phyloP scores from a whole-genome alignment of 768 basidiomycete genomes.

The Leccinellum albellum region DNA sequence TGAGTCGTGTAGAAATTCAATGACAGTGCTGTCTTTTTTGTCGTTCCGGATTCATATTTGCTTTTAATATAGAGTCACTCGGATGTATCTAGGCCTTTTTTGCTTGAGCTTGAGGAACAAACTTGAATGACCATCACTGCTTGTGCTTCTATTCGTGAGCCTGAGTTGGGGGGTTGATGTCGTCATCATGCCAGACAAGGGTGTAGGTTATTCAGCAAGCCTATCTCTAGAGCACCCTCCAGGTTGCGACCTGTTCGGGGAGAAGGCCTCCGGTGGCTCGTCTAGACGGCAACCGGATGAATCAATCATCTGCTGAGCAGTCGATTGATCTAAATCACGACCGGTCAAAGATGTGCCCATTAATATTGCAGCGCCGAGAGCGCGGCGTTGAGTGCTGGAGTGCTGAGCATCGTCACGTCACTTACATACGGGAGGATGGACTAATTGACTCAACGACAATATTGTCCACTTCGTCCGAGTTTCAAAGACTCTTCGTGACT shows the following conservation, averaged over 20 bases:
- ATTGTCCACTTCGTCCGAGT: too few species aligned
- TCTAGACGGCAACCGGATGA: background rate
- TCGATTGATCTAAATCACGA: background rate
- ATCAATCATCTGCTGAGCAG: background rate
- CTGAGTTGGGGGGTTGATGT: background rate
- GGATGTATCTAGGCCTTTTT: background rate
- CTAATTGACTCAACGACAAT: too few species aligned
- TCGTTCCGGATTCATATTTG: background rate
- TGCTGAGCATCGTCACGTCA: too few species aligned
- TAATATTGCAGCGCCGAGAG: background rate
- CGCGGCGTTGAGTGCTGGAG: background rate
- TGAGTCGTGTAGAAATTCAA: constrained; percentile 2
- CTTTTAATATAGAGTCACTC: background rate
- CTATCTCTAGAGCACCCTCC: background rate
- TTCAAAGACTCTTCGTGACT: too few species aligned
- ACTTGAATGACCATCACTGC: background rate
- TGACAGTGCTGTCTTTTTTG: background rate
- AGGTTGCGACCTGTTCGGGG: background rate
- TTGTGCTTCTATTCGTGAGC: background rate
- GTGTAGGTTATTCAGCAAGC: background rate
- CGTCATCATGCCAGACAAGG: background rate
- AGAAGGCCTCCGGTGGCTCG: background rate
- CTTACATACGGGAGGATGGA: too few species aligned
- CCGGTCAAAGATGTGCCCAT: background rate
- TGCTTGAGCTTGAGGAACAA: background rate